Evolutionary conservation across 1,139 yeast genomes (phyloP), one percentile per base, ranked within the genome.

Genomic region (Blastobotrys buckinghamii): DNA sequence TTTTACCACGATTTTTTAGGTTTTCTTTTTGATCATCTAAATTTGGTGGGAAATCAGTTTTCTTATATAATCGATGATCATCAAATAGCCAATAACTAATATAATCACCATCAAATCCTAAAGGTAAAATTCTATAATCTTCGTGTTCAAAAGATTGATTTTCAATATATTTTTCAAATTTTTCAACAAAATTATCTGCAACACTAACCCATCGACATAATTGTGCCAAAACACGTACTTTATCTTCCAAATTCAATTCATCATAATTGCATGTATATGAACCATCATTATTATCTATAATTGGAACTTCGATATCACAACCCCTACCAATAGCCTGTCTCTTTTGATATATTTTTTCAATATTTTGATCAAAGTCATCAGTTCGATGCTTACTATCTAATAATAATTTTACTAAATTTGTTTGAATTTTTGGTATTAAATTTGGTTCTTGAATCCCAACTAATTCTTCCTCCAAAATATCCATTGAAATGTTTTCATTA

Each of bases 21-120:
- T 42, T 26, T 22, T 42, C 26, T 35, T 27, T 26, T 15, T 38
- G 42, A 20, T 44, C 42, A 7, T 29, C n/a, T 15, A 40, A 49
- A 32, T 44, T 42, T 2, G 47, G 47, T 33, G 34, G 32, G 24
- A 38, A 44, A 17, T 44, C 47, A 13, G 30, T 53, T 48, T 34
- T 47, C 22, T 48, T 48, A 51, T 66, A 67, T 10, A 68, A 53
- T 13, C 71, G 53, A 38, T 66, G 66, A 52, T 67, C 71, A 46
- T 66, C 72, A 19, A 67, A 58, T 24, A 67, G 52, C 43, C 55
- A 67, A 48, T 64, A 68, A 7, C 58, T 50, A 36, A 63, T 65
- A 45, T 56, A 56, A 7, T 59, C 56, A 29, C 58, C 65, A n/a
- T 52, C 52, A 57, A 57, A 59, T 19, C 70, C 71, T 13, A 65